These are phyloP conservation scores for Mucor mucedo DNA, from an alignment of 371 early-diverging fungal species.

Conservation along the genomic window DNA sequence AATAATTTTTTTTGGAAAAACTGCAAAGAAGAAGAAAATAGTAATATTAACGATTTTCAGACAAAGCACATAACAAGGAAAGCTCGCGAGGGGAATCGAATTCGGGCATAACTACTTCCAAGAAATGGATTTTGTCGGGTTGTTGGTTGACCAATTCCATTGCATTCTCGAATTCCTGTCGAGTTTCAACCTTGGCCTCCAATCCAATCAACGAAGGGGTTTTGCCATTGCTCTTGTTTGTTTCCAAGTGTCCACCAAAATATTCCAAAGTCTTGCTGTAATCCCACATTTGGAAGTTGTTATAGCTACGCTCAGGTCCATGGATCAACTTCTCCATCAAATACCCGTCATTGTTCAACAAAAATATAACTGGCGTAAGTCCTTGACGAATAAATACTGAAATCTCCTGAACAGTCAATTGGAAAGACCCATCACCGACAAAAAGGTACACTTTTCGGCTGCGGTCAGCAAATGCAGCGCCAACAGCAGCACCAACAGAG, in stretches of 20 bases:
- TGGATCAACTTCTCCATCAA: slow-evolving; percentile 58
- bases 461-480: slow-evolving; percentile 44
- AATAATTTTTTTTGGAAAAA: too few species aligned
- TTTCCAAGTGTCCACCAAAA: slow-evolving; percentile 39
- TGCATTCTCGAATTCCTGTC: slow-evolving; percentile 40
- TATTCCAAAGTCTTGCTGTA: slow-evolving; percentile 48
- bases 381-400: slow-evolving; percentile 56
- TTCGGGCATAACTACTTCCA: slow-evolving; percentile 46
- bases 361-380: slow-evolving; percentile 49
- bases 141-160: slow-evolving; percentile 31
- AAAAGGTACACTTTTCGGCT: slow-evolving; percentile 41
- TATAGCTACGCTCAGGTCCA: slow-evolving; percentile 50
- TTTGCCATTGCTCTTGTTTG: slow-evolving; percentile 17
- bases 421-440: slow-evolving; percentile 62
- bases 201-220: slow-evolving; percentile 29
- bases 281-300: slow-evolving; percentile 55
- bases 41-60: slow-evolving; percentile 27
- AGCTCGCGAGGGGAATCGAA: slow-evolving; percentile 29
- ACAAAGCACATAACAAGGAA: slow-evolving; percentile 14
- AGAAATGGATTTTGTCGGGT: slow-evolving; percentile 38
- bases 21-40: too few species aligned
- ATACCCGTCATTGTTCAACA: slow-evolving; percentile 61
- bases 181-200: slow-evolving; percentile 30
- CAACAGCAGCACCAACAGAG: slow-evolving; percentile 41
- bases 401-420: slow-evolving; percentile 53